Conservation (phyloP, 805 yeast genomes). For the Starmerella vaccinii region DNA sequence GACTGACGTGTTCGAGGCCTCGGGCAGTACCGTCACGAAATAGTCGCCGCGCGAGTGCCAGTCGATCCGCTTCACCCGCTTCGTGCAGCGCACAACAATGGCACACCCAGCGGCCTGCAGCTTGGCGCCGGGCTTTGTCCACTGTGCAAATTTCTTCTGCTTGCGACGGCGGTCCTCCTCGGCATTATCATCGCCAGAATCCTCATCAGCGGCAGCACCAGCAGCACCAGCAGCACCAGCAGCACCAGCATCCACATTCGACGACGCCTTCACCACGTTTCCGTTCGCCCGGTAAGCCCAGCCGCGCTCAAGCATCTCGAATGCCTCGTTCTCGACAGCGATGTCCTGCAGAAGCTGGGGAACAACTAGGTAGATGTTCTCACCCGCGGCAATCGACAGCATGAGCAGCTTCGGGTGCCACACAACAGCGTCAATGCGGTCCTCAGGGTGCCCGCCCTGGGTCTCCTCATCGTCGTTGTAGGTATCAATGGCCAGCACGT, state of each 20-base stretch:
- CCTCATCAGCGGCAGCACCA: too few species aligned
- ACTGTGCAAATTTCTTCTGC: conserved; percentile 41
- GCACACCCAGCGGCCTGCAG: conserved; percentile 57
- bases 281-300: conserved; percentile 61
- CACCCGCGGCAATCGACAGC: conserved; percentile 77
- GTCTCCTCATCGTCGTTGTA: conserved; percentile 24
- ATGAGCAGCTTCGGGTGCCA: conserved; percentile 80
- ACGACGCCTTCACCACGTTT: conserved; percentile 23
- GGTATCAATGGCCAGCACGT: conserved; percentile 31
- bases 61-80: conserved; percentile 65
- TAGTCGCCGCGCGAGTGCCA: conserved; percentile 99
- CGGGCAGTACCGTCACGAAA: conserved; percentile 93
- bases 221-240: too few species aligned
- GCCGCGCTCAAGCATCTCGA: conserved; percentile 72
- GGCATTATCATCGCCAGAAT: conserved; percentile 15
- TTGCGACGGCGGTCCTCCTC: conserved; percentile 30
- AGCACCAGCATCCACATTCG: conserved; percentile 4
- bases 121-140: conserved; percentile 69
- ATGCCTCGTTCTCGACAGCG: conserved; percentile 72
- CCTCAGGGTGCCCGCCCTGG: conserved; percentile 38
- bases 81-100: conserved; percentile 54
- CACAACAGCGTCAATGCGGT: conserved; percentile 40
- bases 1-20: conserved; percentile 76
- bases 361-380: conserved; percentile 60
- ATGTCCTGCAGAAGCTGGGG: conserved; percentile 81